Evolutionary conservation across 805 yeast genomes (phyloP), one percentile per base, ranked within the genome.

Genomic region (Ogataea trehaloabstinens): DNA sequence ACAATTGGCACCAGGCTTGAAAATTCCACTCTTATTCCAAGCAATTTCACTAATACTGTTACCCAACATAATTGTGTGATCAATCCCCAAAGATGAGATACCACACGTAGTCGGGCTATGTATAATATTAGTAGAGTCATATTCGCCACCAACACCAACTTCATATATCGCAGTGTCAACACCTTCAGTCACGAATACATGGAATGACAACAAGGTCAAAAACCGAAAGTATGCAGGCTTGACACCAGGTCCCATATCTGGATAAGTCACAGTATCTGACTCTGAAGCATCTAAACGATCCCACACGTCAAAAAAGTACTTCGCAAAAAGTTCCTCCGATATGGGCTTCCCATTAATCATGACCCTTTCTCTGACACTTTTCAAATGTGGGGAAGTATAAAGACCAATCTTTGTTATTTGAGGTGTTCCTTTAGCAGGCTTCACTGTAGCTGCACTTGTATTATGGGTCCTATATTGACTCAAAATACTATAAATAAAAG

Each of bases 91-190:
- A 5, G 91, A 74, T 2, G 93, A 68, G 13, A 93, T 82, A 27
- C 95, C 99, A 33, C 95, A 82, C 1, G 80, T 90, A 0, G 85
- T 75, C 15, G 99, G 98, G 30, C 70, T 66, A 30, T 72, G 78
- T 34, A 93, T 76, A 2, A 93, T 75, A 58, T 93, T 93, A 10
- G 99, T 93, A n/a, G 96, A 87, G 61, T 93, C 99, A 55, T 80
- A 88, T 57, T 86, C 95, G 5, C 99, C 99, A 20, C 99, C 99
- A 34, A 93, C 95, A 17, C 99, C 99, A 21, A 95, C 99, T 61
- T 93, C 99, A 56, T 86, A 89, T 27, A 93, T 82, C 10, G 98
- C 97, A 24, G 96, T 77, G 56, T 89, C 85, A n/a, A 93, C 90
- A 2, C 85, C 84, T 63, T 93, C 99, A 38, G 77, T 73, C 64